Base-by-base conservation (phyloP, 2,329 filamentous ascomycete species). In the Microdochium bolleyi region DNA sequence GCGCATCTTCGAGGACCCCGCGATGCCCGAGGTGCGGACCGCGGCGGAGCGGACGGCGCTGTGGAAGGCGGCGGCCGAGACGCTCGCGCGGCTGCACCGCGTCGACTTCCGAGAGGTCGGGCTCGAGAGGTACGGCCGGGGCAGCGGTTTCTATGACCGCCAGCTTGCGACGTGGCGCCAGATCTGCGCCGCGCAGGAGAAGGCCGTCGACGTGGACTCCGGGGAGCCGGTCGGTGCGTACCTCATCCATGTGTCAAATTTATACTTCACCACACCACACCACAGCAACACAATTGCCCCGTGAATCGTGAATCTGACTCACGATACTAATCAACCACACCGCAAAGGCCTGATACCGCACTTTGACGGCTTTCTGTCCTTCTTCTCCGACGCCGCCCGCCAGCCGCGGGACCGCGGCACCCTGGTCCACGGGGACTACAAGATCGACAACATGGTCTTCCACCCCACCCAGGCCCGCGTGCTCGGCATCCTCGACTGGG, bases 401-500 rank as follows among this genome's bases (percentile, higher is more conserved):
- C 89, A 92, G 70, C 92, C 92, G 1, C 74, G 77, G 56, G 92
- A 97, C 66, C 78, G 88, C 56, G 84, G 80, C 22, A 87, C 85
- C 3, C 79, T 96, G 57, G 85, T 97, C 27, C 94, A 97, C 64
- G 94, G 94, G 32, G 94, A 99, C 69, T 99, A 92, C 76, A 99
- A 97, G 75, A 95, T 92, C 63, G 88, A 94, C 68, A 94, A 94
- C 62, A 68, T 92, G 58, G 84, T 94, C 41, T 99, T 95, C 68
- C 89, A 96, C 73, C 87, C 88, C 71, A 92, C 88, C 0, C 87
- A 92, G 67, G 84, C 92, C 5, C 77, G 85, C 51, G 92, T 97
- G 13, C 92, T 97, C 69, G 94, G 92, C 3, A 91, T 97, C 52
- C 73, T 97, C 5, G 94, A 99, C 72, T 97, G 92, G 92, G 94